A percentile compares a stretch with the other conserved stretches of the same genome.
Evolutionary conservation across 768 basidiomycete genomes (phyloP).

Genomic region (Kwoniella botswanensis): DNA sequence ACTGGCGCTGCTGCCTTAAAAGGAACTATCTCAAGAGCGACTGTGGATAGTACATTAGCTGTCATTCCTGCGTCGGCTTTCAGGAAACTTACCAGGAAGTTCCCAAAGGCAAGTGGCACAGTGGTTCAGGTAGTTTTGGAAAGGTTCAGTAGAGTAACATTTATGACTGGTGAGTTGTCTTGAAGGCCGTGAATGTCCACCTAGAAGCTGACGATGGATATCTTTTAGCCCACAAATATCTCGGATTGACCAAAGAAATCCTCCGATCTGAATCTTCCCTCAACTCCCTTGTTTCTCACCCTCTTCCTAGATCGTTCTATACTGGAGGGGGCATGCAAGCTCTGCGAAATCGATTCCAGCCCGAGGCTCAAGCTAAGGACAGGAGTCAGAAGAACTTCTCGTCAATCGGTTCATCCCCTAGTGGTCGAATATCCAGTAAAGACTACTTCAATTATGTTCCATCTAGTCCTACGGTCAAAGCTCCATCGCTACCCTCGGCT

Average conservation of each 20-base stretch:
- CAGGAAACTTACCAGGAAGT: constrained; percentile 88
- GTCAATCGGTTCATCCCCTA: constrained; percentile 19
- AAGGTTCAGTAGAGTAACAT: constrained; percentile 93
- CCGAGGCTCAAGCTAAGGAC: constrained; percentile 41
- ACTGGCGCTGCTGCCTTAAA: constrained; percentile 32
- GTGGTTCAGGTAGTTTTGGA: constrained; percentile 96
- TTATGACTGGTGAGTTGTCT: constrained; percentile 71
- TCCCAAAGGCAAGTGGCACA: constrained; percentile 94
- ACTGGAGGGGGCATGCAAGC: constrained; percentile 87
- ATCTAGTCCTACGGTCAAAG: constrained; percentile 40
- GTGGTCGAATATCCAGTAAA: constrained; percentile 26
- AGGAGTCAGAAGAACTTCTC: constrained; percentile 13
- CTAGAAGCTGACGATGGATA: background rate
- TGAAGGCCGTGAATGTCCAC: background rate
- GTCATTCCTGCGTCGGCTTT: constrained; percentile 99
- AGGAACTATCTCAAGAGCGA: constrained; percentile 77
- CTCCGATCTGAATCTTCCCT: constrained; percentile 96
- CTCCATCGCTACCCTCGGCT: constrained; percentile 47
- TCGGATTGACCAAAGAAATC: constrained; percentile 92
- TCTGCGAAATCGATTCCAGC: constrained; percentile 84
- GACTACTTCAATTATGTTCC: constrained; percentile 59
- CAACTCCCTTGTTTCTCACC: constrained; percentile 95
- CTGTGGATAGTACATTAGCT: constrained; percentile 92
- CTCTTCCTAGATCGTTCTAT: constrained; percentile 87
- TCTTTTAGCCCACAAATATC: constrained; percentile 77